Base-by-base conservation (phyloP, 176 grass and related monocot species). In the Triticum timopheevii region DNA sequence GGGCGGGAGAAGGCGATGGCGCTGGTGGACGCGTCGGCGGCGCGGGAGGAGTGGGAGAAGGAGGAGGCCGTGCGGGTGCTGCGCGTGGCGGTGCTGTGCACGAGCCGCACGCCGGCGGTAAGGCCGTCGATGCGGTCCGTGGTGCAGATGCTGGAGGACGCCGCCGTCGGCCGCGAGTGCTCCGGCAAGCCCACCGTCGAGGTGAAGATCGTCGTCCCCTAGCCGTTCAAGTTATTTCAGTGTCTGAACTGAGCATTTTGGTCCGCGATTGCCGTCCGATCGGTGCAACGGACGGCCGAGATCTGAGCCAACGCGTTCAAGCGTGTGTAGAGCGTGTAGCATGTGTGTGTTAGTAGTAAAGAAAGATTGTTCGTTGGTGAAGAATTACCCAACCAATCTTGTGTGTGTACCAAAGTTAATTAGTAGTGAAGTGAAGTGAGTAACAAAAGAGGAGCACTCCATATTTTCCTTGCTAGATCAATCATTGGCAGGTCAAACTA, bases 111-210 rank as follows among this genome's bases (percentile, higher is more conserved):
- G 11, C 97, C 97, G 42, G 76, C 94, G 28, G 85, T 83, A 82
- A 64, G 97, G 35, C 97, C 97, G 9, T 94, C 94, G 42, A 96
- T 99, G 97, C 84, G 97, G 47, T 67, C 87, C 27, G 97, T 99
- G 31, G 92, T 99, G 82, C 97, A 96, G 83, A 91, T 96, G 97
- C 88, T 99, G 6, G 94, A 99, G 88, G 97, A 94, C 61, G 94
- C 76, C 1, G 90, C 36, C 6, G 39, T 77, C 13, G 73, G 71
- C 13, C 67, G 67, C 15, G n/a, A 1, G 5, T 5, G 28, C 19
- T 20, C 50, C 6, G n/a, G 0, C 15, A 84, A 91, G 81, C 36
- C 70, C 0, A 22, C 0, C 7, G 2, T 90, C 33, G 59, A 91
- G 50, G 83, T 84, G 4, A 91, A 93, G 86, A 19, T 77, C 12